phyloP scores from a whole-genome alignment of 805 yeast genomes.

The Hanseniaspora taiwanica region DNA sequence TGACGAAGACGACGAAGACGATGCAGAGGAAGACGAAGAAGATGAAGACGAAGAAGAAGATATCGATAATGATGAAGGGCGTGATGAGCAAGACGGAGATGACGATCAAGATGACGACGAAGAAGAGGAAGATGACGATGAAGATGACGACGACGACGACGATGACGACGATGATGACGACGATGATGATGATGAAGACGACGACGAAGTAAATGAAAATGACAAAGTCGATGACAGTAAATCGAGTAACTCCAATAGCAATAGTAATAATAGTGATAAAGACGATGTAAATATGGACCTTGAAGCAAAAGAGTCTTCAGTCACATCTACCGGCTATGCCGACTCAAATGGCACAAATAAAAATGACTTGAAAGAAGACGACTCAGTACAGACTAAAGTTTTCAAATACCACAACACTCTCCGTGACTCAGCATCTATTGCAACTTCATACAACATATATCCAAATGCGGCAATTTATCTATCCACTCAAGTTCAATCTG shows the following conservation, averaged over 20 bases:
- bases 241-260: slow-evolving; percentile 20
- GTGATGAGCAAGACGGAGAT: slow-evolving; percentile 16
- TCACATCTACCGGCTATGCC: too few species aligned
- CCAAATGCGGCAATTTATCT: slow-evolving; percentile 88
- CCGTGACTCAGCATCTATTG: slow-evolving; percentile 32
- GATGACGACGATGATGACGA: slow-evolving; percentile 14
- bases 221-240: slow-evolving; percentile 14
- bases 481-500: slow-evolving; percentile 56
- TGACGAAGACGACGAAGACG: slow-evolving; percentile 19
- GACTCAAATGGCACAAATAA: slow-evolving; percentile 2
- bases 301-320: slow-evolving; percentile 9
- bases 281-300: slow-evolving; percentile 11
- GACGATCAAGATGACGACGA: slow-evolving; percentile 14
- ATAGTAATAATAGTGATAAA: too few species aligned
- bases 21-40: slow-evolving; percentile 17
- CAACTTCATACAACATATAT: slow-evolving; percentile 51
- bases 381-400: slow-evolving; percentile 9
- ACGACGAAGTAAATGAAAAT: slow-evolving; percentile 12
- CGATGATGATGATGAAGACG: slow-evolving; percentile 14
- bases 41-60: slow-evolving; percentile 17
- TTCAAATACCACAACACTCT: slow-evolving; percentile 23
- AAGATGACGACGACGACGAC: slow-evolving; percentile 7
- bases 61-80: slow-evolving; percentile 19
- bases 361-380: slow-evolving; percentile 5
- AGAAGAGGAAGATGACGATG: slow-evolving; percentile 14